Evolutionary conservation across 2,329 filamentous ascomycete species (phyloP), one percentile per base, ranked within the genome.

Genomic region (Aspergillus persii): DNA sequence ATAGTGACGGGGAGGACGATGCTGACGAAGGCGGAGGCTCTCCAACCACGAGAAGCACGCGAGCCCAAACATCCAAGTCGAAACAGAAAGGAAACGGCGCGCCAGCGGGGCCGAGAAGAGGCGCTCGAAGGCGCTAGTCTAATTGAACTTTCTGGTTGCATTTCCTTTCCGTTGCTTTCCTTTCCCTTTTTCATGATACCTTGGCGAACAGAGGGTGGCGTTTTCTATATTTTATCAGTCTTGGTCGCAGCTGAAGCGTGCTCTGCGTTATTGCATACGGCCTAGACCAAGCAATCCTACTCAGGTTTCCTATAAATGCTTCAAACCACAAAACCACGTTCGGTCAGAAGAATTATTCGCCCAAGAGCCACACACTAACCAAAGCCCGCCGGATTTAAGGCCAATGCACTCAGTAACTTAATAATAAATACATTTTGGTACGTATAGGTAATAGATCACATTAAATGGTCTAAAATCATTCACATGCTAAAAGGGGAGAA

Each of bases 1-100:
- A 74, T 8, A 75, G 72, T 36, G 76, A 77, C 36, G 71, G 58
- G 5, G 77, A 76, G 1, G 76, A 76, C 18, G 75, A 73, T 18
- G 72, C 65, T 15, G 75, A 75, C 50, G 72, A 72, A 29, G 68
- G 70, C 26, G 71, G 69, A 8, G 73, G 77, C 3, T 79, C 75
- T 53, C 70, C 66, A 23, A 68, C 67, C 7, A 63, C 69, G 23
- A 69, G 74, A 54, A 73, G 71, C 53, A 76, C 75, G 15, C 68
- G 76, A 33, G 73, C 73, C 11, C 70, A 76, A 39, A 68, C 71
- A 23, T 70, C 72, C 46, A 68, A 72, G 31, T 67, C 71, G 30
- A 76, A 70, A 56, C 72, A 69, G 56, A 76, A 74, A 53, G 71
- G 73, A 71, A 76, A 64, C 69, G 71, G 64, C 61, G 74, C 65